A percentile compares a stretch with the other conserved stretches of the same genome.
phyloP scores from a whole-genome alignment of 106 monocot species.

The Dendrobium officinale region DNA sequence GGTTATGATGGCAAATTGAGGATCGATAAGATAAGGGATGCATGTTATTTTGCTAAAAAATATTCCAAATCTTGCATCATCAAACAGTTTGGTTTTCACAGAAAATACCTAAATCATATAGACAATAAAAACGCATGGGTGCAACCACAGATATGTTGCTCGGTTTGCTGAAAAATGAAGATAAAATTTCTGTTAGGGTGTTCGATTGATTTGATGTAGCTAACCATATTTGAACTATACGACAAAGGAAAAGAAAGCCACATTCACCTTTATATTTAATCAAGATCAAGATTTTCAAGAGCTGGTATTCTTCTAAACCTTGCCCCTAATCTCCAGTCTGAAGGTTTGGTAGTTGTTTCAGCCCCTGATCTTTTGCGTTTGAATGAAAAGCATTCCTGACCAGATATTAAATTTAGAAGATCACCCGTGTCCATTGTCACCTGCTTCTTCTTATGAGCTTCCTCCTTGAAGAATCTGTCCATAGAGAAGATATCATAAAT shows the following conservation, averaged over 20 bases:
- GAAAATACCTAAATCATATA: too few species aligned
- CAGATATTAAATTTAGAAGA: conserved; percentile 43
- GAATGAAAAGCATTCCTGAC: conserved; percentile 35
- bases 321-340: conserved; percentile 32
- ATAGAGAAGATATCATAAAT: neutral
- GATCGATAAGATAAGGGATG: too few species aligned
- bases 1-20: too few species aligned
- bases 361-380: conserved; percentile 41
- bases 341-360: conserved; percentile 10
- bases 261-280: conserved; percentile 7
- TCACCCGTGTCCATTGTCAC: conserved; percentile 55
- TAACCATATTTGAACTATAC: too few species aligned
- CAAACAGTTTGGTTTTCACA: too few species aligned
- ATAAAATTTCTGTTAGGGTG: too few species aligned
- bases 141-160: too few species aligned
- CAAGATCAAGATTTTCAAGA: conserved; percentile 31
- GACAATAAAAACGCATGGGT: too few species aligned
- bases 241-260: neutral
- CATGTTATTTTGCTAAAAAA: too few species aligned
- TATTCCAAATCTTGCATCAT: too few species aligned
- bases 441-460: conserved; percentile 34
- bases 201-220: too few species aligned
- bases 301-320: conserved; percentile 65
- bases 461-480: conserved; percentile 55
- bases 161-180: too few species aligned